These are phyloP conservation scores for Aspergillus olivimuriae DNA, from an alignment of 495 filamentous ascomycete genomes.

Conservation along the genomic window DNA sequence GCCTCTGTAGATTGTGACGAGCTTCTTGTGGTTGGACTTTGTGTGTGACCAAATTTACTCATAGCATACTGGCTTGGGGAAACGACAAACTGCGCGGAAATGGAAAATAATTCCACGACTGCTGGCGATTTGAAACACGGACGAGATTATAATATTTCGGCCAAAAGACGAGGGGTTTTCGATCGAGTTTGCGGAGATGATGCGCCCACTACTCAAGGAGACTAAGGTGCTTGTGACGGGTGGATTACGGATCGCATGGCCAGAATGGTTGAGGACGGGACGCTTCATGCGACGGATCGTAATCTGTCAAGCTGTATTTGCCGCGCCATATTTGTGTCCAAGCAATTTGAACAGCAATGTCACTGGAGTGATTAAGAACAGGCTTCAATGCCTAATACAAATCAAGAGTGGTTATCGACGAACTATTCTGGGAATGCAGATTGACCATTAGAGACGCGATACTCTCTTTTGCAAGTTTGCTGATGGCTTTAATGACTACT, in stretches of 20 bases:
- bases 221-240: background rate
- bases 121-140: background rate
- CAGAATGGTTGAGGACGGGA: background rate
- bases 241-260: background rate
- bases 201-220: background rate
- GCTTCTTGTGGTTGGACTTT: too few relatives aligned
- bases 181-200: background rate
- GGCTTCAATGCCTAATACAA: background rate
- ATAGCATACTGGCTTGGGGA: background rate
- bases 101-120: too few relatives aligned
- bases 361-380: background rate
- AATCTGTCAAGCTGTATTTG: background rate
- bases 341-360: background rate
- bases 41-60: too few relatives aligned
- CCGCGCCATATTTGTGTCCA: background rate
- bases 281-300: background rate
- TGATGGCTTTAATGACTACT: background rate
- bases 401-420: background rate
- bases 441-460: background rate
- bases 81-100: background rate
- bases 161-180: background rate
- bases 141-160: background rate
- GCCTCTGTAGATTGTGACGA: background rate
- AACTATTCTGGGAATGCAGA: background rate
- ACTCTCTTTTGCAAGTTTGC: background rate